These are phyloP conservation scores for Entelexis sorbosivorans DNA, from an alignment of 1,139 yeast genomes.

Conservation along the genomic window DNA sequence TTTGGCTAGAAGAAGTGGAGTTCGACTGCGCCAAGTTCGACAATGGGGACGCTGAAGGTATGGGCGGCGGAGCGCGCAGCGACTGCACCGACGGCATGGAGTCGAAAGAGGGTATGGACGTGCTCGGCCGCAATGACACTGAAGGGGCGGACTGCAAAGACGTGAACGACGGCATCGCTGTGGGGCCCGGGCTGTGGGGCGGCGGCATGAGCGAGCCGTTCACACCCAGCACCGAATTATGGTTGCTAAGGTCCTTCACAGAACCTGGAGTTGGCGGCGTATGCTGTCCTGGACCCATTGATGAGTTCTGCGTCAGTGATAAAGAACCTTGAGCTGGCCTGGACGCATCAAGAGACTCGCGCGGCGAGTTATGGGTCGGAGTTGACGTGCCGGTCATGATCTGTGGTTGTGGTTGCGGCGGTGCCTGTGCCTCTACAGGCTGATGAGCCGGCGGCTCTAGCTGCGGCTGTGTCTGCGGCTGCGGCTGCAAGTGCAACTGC, in stretches of 20 bases:
- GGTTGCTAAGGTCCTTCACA: constrained; percentile 1
- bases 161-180: not conserved
- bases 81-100: constrained; percentile 1
- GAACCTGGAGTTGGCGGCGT: not conserved
- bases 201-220: not conserved
- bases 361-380: not conserved
- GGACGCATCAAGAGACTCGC: not conserved
- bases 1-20: not conserved
- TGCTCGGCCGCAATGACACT: not conserved
- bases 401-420: no score
- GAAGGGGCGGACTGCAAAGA: constrained; percentile 3
- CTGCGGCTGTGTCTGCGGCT: no score
- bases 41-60: not conserved
- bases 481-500: no score
- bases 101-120: constrained; percentile 1
- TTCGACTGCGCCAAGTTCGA: not conserved
- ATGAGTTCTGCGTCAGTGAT: no score
- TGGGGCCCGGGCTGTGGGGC: not conserved
- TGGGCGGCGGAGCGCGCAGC: not conserved
- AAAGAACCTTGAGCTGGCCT: not conserved
- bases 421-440: no score
- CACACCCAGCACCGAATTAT: not conserved
- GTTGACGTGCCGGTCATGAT: not conserved
- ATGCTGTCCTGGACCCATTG: not conserved
- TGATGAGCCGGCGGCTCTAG: no score